phyloP scores from a whole-genome alignment of 768 basidiomycete species.

The Panus rudis region DNA sequence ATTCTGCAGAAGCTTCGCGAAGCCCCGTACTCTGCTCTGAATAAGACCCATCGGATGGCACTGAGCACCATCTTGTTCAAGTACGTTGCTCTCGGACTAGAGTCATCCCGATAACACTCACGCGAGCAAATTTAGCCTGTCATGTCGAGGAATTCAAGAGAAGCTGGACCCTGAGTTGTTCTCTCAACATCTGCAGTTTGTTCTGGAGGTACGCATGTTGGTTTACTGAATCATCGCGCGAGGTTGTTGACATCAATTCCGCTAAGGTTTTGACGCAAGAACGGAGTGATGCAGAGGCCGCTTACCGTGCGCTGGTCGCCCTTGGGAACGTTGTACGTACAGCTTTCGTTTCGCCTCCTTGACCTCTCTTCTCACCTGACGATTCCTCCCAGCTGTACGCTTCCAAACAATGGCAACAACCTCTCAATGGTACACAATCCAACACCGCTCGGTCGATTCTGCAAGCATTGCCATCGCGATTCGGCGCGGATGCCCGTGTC shows the following conservation, averaged over 20 bases:
- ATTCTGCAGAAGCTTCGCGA: conserved; percentile 48
- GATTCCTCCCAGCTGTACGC: conserved; percentile 44
- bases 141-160: conserved; percentile 46
- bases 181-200: conserved; percentile 36
- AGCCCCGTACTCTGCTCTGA: conserved; percentile 46
- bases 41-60: conserved; percentile 68
- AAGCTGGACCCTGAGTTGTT: conserved; percentile 34
- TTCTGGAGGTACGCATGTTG: conserved; percentile 36
- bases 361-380: too few relatives aligned
- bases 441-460: conserved; percentile 35
- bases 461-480: conserved; percentile 32
- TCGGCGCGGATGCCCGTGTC: too few relatives aligned
- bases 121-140: conserved; percentile 38
- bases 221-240: not conserved
- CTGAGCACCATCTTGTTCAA: conserved; percentile 83
- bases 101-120: not conserved
- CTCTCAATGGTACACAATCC: conserved; percentile 34
- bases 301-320: conserved; percentile 64
- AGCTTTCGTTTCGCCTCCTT: not conserved
- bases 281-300: conserved; percentile 60
- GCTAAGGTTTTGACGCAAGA: conserved; percentile 36
- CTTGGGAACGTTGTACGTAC: conserved; percentile 61
- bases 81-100: conserved; percentile 38
- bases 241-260: not conserved
- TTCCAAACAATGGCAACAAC: conserved; percentile 29